Evolutionary conservation across 1,139 yeast species (phyloP), one percentile per base, ranked within the genome.

Genomic region (Lodderomyces metapsilosis): DNA sequence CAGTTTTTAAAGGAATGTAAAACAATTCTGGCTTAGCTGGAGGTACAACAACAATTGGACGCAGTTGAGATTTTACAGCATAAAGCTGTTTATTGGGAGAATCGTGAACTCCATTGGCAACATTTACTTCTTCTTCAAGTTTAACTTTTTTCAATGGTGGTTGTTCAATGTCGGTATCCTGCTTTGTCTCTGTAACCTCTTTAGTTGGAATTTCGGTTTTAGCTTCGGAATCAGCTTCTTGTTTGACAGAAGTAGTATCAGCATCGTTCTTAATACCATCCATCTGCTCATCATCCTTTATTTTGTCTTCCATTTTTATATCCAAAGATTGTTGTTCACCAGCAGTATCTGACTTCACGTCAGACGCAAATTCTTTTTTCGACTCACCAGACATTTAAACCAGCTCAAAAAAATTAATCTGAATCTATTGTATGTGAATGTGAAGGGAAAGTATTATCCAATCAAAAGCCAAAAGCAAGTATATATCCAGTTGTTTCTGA

Each of bases 1-100:
- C 99, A 0, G 98, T 91, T 59, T 88, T 89, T 52, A 87, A 66
- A 3, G 88, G 88, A 15, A 79, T 74, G 58, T 88, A 86, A 43
- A 75, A 67, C 25, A 82, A 64, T 44, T 78, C 80, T 0, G 87
- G 84, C 35, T 68, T 62, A 8, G 75, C 68, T 4, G 68, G 67
- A 3, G 85, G 84, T 3, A 80, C 84, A 25, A 79, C 79, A 8
- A 75, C 67, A 9, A 67, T 65, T 64, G 40, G 40, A 13, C 40
- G 34, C 15, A 16, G 20, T 25, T 36, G 37, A 60, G 38, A 38
- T 43, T 25, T 45, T 38, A 13, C 39, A 11, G 12, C 18, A 9
- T 15, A 15, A 28, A 15, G 32, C 4, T 28, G 18, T 5, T 28
- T 28, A 4, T 27, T 5, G 10, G 17, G 5, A 16, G 32, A 28